These are phyloP conservation scores for Schizopora paradoxa DNA, from an alignment of 1,284 basidiomycete genomes.

Conservation along the genomic window DNA sequence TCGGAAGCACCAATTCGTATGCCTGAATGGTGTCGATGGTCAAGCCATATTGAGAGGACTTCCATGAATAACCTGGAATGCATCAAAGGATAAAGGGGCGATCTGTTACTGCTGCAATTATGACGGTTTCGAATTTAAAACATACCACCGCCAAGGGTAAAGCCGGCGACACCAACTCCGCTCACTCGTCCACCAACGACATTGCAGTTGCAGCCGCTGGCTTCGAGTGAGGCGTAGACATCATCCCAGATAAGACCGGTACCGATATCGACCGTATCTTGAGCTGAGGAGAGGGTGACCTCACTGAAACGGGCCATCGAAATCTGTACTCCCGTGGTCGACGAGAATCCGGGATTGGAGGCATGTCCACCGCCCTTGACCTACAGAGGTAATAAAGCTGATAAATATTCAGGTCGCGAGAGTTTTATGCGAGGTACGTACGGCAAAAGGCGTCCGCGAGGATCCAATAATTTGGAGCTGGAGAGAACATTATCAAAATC, in stretches of 20 bases:
- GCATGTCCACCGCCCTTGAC: constrained; percentile 2
- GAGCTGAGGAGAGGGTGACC: constrained; percentile 15
- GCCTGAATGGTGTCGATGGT: constrained; percentile 43
- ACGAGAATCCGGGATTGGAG: constrained; percentile 25
- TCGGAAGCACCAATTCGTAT: constrained; percentile 45
- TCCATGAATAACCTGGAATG: constrained; percentile 46
- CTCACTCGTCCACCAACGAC: constrained; percentile 49
- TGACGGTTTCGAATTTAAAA: constrained; percentile 10
- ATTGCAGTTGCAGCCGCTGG: constrained; percentile 30
- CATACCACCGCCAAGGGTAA: constrained; percentile 51
- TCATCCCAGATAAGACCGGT: constrained; percentile 28
- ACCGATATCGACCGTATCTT: constrained; percentile 22
- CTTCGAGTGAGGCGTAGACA: constrained; percentile 24
- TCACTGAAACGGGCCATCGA: constrained; percentile 24
- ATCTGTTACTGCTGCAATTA: background rate
- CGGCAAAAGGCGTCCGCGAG: background rate
- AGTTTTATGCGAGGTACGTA: background rate
- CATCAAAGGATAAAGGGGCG: background rate
- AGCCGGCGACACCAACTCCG: constrained; percentile 53
- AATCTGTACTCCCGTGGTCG: constrained; percentile 29
- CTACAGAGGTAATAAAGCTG: background rate
- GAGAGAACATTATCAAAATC: background rate
- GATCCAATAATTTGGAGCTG: constrained; percentile 2
- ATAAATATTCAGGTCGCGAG: background rate
- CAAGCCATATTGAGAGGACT: constrained; percentile 46